Conservation (phyloP, 306 rosid genomes). For the Vachellia pachyceras region DNA sequence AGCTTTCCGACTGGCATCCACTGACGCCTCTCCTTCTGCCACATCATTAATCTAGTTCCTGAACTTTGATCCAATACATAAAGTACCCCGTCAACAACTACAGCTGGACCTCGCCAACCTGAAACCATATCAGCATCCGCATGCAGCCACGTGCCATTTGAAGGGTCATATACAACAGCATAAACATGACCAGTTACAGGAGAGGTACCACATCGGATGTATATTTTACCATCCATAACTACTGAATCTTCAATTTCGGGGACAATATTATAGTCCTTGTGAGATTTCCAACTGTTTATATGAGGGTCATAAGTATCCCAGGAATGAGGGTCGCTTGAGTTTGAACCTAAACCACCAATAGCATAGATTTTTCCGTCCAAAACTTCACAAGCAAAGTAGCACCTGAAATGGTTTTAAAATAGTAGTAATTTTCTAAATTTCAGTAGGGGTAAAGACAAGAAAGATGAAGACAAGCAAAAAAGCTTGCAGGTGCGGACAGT, state of each 20-base stretch:
- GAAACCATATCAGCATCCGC: conserved; percentile 78
- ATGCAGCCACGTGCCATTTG: conserved; percentile 76
- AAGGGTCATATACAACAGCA: conserved; percentile 79
- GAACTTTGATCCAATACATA: conserved; percentile 76
- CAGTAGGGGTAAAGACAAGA: conserved; percentile 8
- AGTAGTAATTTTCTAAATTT: conserved; percentile 12
- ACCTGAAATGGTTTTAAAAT: conserved; percentile 58
- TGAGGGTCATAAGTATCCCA: conserved; percentile 81
- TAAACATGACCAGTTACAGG: conserved; percentile 55
- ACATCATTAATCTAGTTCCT: conserved; percentile 78
- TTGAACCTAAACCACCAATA: conserved; percentile 78
- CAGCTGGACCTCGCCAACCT: conserved; percentile 92
- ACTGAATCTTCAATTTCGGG: conserved; percentile 75
- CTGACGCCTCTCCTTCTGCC: conserved; percentile 62
- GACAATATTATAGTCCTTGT: conserved; percentile 57
- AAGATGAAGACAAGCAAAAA: conserved; percentile 7
- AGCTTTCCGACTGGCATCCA: conserved; percentile 82
- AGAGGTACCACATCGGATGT: conserved; percentile 60
- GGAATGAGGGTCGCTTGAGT: conserved; percentile 70
- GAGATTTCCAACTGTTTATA: conserved; percentile 60
- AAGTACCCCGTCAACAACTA: conserved; percentile 65
- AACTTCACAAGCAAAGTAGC: conserved; percentile 83
- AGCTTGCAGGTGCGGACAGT: background rate
- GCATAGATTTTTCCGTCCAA: conserved; percentile 74
- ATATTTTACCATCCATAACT: conserved; percentile 82